A percentile compares a stretch with the other conserved stretches of the same genome.
Evolutionary conservation across 106 monocot genomes (phyloP).

Genomic region (Xerophyta viscosa): DNA sequence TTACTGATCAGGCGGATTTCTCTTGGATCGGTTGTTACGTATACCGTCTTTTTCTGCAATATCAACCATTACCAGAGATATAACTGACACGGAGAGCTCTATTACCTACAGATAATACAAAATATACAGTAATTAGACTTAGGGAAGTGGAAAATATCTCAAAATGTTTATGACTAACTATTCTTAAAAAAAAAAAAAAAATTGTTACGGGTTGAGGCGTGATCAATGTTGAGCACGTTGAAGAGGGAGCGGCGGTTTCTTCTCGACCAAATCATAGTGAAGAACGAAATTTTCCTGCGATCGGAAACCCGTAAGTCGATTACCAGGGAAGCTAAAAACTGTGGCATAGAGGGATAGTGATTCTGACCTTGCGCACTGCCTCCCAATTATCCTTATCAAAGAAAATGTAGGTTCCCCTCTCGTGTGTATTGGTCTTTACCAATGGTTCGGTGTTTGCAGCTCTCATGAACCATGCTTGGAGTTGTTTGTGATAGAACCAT

Average conservation of each 20-base stretch:
- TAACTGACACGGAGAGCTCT: no score
- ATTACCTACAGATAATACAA: background rate
- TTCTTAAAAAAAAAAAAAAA: no score
- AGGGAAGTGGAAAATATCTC: no score
- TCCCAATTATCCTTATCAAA: slow-evolving; percentile 82
- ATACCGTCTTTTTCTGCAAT: no score
- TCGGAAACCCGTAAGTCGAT: background rate
- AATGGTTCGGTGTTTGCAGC: slow-evolving; percentile 59
- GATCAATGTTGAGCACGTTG: slow-evolving; percentile 21
- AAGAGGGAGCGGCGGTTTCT: slow-evolving; percentile 57
- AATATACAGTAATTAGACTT: background rate
- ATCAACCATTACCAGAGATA: no score
- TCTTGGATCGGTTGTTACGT: no score
- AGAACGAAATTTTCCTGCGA: slow-evolving; percentile 80
- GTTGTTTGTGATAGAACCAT: slow-evolving; percentile 88
- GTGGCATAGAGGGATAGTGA: background rate
- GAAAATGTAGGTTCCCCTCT: slow-evolving; percentile 72
- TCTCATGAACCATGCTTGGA: slow-evolving; percentile 65
- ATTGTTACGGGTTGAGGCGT: no score
- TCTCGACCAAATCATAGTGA: slow-evolving; percentile 69
- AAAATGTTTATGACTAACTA: no score
- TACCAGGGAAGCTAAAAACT: background rate
- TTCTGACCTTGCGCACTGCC: slow-evolving; percentile 67
- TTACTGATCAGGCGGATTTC: no score
- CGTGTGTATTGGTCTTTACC: slow-evolving; percentile 61